Base-by-base conservation (phyloP, 2,329 filamentous ascomycete genomes). In the Sphaerulina vaccinii region DNA sequence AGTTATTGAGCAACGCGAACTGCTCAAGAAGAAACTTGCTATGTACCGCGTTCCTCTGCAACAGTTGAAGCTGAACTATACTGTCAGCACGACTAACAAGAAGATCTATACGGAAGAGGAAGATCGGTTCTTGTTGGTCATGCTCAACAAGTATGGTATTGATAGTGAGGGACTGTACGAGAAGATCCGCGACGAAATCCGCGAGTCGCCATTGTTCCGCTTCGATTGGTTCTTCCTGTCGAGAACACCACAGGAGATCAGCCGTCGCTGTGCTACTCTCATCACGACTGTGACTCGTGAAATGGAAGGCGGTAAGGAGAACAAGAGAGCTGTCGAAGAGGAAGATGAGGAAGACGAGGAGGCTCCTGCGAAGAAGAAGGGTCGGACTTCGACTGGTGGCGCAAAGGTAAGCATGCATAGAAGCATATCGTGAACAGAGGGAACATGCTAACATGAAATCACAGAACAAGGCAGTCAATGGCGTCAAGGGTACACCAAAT, bases 141-240 rank as follows among this genome's bases (percentile, higher is more conserved):
- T 96, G 73, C 79, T 99, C 5, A 90, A 99, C 73, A 88, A 86
- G 70, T 87, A 90, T 63, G 93, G 95, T 5, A 85, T 99, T 29
- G 95, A 99, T 68, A 87, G 87, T 1, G 92, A 97, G 64, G 83
- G 83, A 27, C 81, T 99, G 57, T 95, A 93, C 69, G 93, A 99
- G 63, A 86, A 85, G 69, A 96, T 99, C 67, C 86, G 93, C n/a
- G 92, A 97, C 59, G 93, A 97, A 69, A 96, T 99, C 60, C 87
- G 91, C 27, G 90, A 96, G 60, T 92, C 87, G 51, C 91, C 93
- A 8, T 77, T 99, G 3, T 99, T 99, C 80, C 85, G 93, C 33
- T 99, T 99, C 65, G 93, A 99, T 69, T 99, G 95, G 95, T 99
- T 99, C 76, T 96, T 99, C 78, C 80, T 99, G 35, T 95, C 89